Evolutionary conservation across 768 basidiomycete species (phyloP), one percentile per base, ranked within the genome.

Genomic region (Gautieria morchelliformis): DNA sequence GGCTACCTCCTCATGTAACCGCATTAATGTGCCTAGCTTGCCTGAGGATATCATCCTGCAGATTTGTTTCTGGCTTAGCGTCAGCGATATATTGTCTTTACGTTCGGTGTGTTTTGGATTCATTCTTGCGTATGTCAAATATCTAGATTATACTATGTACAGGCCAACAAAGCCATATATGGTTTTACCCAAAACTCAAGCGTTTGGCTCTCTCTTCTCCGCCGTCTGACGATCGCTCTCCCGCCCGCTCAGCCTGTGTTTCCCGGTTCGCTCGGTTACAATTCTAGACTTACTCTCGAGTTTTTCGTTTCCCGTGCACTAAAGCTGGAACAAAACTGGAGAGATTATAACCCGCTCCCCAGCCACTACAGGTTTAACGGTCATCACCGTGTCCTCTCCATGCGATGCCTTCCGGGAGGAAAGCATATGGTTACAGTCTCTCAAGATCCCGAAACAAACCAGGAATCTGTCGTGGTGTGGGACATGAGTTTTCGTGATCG

Each of bases 201-300:
- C 47, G 24, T 57, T 24, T 57, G 56, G 56, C 47, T 57, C 17
- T 37, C 47, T 49, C 40, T 57, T 20, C 56, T 57, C 48, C 56
- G 46, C 32, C 56, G 56, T 57, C 22, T 57, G 33, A 49, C 14
- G 7, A 46, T 57, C 12, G 35, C 32, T 11, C 56, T 57, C 19
- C 47, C 56, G 5, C 39, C 46, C 15, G 22, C 24, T 11, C 47
- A 49, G 37, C 35, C 45, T 40, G 19, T 57, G 11, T 30, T 40
- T 14, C 24, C 35, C n/a, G 24, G n/a, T 30, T 39, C 30, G 4
- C 33, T 33, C 15, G 56, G n/a, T 20, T 9, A 57, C n/a, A 22
- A 22, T 11, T 11, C 51, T 19, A 8, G 15, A n/a, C 24, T 14
- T 1, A 50, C n/a, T 10, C 37, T 49, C 8, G 56, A 57, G 47